A percentile compares a stretch with the other conserved stretches of the same genome.
phyloP scores from a whole-genome alignment of 805 yeast genomes.

The Candida berthetii region DNA sequence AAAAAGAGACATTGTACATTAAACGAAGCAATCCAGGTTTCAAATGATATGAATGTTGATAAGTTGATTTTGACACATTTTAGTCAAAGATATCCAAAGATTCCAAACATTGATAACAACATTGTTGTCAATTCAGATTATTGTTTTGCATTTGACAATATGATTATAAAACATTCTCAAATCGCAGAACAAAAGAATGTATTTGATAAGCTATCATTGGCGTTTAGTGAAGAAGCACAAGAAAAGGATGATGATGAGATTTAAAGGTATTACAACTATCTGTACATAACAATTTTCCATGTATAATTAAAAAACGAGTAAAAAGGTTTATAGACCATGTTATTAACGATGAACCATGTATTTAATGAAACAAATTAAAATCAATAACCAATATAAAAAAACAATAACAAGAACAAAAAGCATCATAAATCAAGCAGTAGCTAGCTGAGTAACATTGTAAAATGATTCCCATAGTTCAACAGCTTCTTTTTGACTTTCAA shows the following conservation, averaged over 20 bases:
- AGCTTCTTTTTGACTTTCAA: slow-evolving; percentile 89
- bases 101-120: slow-evolving; percentile 32
- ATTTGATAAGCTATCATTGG: slow-evolving; percentile 21
- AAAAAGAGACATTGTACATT: slow-evolving; percentile 84
- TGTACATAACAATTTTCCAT: too few relatives aligned
- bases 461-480: slow-evolving; percentile 88
- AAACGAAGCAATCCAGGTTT: slow-evolving; percentile 74
- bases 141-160: slow-evolving; percentile 62
- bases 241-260: slow-evolving; percentile 12
- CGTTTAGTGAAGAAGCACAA: slow-evolving; percentile 24
- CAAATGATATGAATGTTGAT: slow-evolving; percentile 64
- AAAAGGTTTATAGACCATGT: too few relatives aligned
- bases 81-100: slow-evolving; percentile 77
- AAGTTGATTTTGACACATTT: slow-evolving; percentile 83
- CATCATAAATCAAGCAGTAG: slow-evolving; percentile 1
- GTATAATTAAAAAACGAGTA: too few relatives aligned
- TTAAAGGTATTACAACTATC: neutral
- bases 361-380: too few relatives aligned
- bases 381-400: neutral
- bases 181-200: slow-evolving; percentile 30
- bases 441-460: slow-evolving; percentile 49
- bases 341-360: too few relatives aligned
- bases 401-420: neutral
- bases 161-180: slow-evolving; percentile 41
- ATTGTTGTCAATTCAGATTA: slow-evolving; percentile 23